Conservation (phyloP, 306 rosid genomes). For the Castanopsis chinensis region DNA sequence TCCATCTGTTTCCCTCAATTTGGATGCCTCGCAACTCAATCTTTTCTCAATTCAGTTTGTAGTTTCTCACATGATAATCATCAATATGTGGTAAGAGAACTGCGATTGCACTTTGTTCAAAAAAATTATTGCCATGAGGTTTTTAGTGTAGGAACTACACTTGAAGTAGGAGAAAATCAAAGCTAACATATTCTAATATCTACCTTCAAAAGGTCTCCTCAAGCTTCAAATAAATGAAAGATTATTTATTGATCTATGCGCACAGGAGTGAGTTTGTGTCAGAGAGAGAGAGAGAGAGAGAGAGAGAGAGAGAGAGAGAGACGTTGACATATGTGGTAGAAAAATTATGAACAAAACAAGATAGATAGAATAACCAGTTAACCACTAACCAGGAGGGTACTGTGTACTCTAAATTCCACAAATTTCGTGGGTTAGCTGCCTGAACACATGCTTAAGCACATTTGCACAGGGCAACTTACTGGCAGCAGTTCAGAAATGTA, state of each 20-base stretch:
- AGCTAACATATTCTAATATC: not conserved
- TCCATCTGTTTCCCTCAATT: not conserved
- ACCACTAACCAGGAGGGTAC: not conserved
- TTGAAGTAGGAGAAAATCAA: not conserved
- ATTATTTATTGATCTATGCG: not conserved
- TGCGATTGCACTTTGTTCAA: not conserved
- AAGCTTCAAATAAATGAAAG: not conserved
- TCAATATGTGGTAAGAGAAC: not conserved
- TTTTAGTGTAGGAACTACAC: not conserved
- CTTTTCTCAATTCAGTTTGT: not conserved
- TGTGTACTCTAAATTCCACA: not conserved
- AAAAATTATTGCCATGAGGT: not conserved
- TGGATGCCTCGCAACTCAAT: not conserved
- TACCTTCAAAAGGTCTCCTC: not conserved
- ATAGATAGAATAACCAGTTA: not conserved
- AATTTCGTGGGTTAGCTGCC: not conserved
- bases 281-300: not conserved
- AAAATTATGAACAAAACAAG: not conserved
- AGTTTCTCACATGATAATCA: not conserved
- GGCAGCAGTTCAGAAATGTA: not conserved
- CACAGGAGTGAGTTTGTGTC: not conserved
- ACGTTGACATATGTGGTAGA: not conserved
- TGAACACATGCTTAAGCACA: not conserved
- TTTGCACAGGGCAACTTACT: not conserved
- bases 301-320: not conserved